Conservation (phyloP, 1,139 yeast species). For the Protomyces inundatus region DNA sequence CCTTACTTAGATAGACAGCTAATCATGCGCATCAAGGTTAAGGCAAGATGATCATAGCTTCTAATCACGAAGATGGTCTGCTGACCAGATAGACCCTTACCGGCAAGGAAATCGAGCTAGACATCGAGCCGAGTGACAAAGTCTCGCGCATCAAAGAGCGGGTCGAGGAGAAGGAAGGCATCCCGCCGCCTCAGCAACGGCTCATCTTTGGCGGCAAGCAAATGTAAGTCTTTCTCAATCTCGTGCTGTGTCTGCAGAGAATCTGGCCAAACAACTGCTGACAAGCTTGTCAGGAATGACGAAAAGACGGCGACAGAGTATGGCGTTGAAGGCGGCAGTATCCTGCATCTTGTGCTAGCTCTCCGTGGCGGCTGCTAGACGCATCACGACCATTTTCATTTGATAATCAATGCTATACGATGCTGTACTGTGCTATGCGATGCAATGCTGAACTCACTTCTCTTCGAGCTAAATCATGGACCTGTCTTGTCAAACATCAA, state of each 20-base stretch:
- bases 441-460: too few species aligned
- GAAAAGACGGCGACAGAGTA: conserved; percentile 64
- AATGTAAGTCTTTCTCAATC: conserved; percentile 46
- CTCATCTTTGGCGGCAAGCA: conserved; percentile 88
- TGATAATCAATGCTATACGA: neutral
- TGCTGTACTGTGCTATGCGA: neutral
- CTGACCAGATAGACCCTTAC: conserved; percentile 10
- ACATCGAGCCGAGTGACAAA: conserved; percentile 68
- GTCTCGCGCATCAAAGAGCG: conserved; percentile 81
- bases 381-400: neutral
- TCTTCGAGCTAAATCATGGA: neutral
- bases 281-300: conserved; percentile 49
- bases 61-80: conserved; percentile 37
- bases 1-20: neutral
- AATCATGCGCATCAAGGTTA: conserved; percentile 60
- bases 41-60: conserved; percentile 76
- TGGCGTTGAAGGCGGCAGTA: conserved; percentile 62
- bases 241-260: neutral
- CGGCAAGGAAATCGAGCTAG: conserved; percentile 57
- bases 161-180: conserved; percentile 95
- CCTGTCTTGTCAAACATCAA: neutral
- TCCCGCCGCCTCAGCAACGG: conserved; percentile 93
- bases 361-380: conserved; percentile 65
- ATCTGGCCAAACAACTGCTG: conserved; percentile 28
- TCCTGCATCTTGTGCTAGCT: conserved; percentile 81